Base-by-base conservation (phyloP, 495 filamentous ascomycete genomes). In the Aspergillus haitiensis region DNA sequence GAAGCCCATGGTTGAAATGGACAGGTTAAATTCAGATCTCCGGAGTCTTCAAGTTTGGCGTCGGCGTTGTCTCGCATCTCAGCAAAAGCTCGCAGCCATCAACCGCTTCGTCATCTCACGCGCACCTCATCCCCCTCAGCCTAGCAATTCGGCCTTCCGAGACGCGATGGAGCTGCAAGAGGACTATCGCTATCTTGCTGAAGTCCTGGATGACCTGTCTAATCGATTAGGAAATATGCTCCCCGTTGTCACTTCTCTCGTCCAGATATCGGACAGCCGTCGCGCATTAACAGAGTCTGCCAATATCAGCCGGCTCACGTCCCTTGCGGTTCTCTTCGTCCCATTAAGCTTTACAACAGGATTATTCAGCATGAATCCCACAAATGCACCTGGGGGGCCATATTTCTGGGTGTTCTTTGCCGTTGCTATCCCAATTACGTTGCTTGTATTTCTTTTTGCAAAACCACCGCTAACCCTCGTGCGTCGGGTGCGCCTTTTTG, bases 341-440 rank as follows among this genome's bases (percentile, higher is more conserved):
- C 52, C 52, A 8, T 34, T 55, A 12, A 44, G 37, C 0, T 56
- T 56, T 56, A 56, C 53, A 13, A 56, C 53, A 32, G 53, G 53
- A 31, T 15, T 56, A 15, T 56, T 56, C 21, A 56, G 53, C 11
- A 56, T 56, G 53, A 42, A 56, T 15, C 32, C 21, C 10, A 34
- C 8, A 6, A 56, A 56, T 34, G 53, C 37, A 7, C 53, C 53
- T 6, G 53, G 53, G 21, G 53, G 53, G 5, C 5, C 53, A 5
- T 42, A 56, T 36, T 56, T 56, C 40, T 56, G 53, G 53, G 53
- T 46, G 6, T 56, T 56, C 13, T 56, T 56, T 16, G 39, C 21
- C 21, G 53, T 56, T 7, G 53, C 53, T 2, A 46, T 56, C 21
- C 53, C 53, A 18, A 47, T 56, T 32, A 56, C 53, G 36, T 8